phyloP scores from a whole-genome alignment of 768 basidiomycete genomes.

The Hericium erinaceus region DNA sequence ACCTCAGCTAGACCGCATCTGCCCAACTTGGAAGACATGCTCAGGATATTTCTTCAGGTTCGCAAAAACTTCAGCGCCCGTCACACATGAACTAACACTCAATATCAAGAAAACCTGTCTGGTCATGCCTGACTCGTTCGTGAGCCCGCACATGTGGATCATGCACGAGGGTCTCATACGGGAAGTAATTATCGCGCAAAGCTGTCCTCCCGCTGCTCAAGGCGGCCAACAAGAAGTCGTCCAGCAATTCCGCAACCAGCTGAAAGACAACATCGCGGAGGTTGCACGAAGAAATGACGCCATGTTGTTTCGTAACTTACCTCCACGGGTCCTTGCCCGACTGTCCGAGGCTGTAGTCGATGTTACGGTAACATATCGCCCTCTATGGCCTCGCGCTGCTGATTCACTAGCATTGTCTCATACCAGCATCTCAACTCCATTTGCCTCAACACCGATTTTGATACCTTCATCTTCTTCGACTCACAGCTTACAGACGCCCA shows the following conservation, averaged over 20 bases:
- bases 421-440: conserved; percentile 70
- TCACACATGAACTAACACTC: not conserved
- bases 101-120: conserved; percentile 51
- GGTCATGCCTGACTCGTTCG: conserved; percentile 63
- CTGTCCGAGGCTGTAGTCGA: conserved; percentile 54
- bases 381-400: not conserved
- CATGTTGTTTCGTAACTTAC: conserved; percentile 62
- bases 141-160: conserved; percentile 65
- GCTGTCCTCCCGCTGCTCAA: conserved; percentile 25
- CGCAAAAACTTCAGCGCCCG: conserved; percentile 3
- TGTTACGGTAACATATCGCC: conserved; percentile 29
- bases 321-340: conserved; percentile 48
- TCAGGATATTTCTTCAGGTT: conserved; percentile 58
- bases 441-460: conserved; percentile 52
- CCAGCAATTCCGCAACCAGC: conserved; percentile 28
- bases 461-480: conserved; percentile 48
- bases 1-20: conserved; percentile 50
- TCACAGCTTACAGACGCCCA: conserved; percentile 21
- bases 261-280: conserved; percentile 56
- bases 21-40: conserved; percentile 37
- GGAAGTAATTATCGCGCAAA: conserved; percentile 31
- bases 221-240: conserved; percentile 2
- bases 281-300: conserved; percentile 74
- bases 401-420: not conserved
- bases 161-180: conserved; percentile 38